These are phyloP conservation scores for Corylus americana DNA, from an alignment of 306 rosid genomes.

Conservation along the genomic window DNA sequence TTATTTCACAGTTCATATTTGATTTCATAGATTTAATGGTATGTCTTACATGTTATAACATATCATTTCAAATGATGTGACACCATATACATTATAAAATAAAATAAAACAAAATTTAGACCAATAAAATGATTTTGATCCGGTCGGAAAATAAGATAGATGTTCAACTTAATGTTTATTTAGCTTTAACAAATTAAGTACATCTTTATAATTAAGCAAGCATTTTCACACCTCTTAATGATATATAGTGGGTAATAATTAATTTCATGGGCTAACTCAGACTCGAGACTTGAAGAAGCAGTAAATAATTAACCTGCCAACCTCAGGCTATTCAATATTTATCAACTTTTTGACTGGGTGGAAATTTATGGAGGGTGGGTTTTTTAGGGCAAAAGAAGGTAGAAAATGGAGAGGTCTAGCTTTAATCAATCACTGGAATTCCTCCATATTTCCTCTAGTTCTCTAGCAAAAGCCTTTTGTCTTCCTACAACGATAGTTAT, in stretches of 20 bases:
- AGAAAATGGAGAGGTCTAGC: neutral
- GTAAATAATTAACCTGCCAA: neutral
- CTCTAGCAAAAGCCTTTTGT: constrained; percentile 70
- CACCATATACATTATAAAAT: too few relatives aligned
- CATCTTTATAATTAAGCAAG: neutral
- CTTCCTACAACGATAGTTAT: constrained; percentile 88
- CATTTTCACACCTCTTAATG: neutral
- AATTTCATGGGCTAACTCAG: neutral
- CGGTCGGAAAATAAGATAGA: neutral
- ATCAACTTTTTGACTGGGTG: neutral
- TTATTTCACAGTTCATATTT: too few relatives aligned
- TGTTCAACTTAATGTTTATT: neutral
- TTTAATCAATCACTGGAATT: constrained; percentile 28
- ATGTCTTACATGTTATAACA: too few relatives aligned
- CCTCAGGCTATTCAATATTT: neutral
- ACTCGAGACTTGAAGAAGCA: neutral
- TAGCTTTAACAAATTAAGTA: neutral
- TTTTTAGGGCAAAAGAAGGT: neutral
- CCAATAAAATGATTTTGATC: too few relatives aligned
- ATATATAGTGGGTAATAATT: neutral
- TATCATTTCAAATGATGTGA: too few relatives aligned
- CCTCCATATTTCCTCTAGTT: constrained; percentile 80
- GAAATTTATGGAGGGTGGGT: neutral
- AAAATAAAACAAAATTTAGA: too few relatives aligned
- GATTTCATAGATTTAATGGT: too few relatives aligned